phyloP scores from a whole-genome alignment of 495 filamentous ascomycete species.

The Daldinia decipiens region DNA sequence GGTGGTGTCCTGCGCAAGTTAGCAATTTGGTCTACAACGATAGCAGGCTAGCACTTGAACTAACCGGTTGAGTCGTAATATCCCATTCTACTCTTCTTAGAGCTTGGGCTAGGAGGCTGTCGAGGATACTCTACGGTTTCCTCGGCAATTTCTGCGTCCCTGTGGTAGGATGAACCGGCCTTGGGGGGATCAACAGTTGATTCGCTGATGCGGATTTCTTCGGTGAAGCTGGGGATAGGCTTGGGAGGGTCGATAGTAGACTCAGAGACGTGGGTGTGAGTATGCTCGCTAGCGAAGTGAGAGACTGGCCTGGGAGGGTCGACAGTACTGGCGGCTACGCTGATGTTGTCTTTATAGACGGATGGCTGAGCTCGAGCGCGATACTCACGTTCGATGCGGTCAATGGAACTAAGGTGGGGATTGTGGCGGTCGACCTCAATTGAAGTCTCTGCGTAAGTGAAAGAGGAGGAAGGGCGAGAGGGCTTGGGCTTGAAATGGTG shows the following conservation, averaged over 20 bases:
- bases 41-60: conserved; percentile 19
- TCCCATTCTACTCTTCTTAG: conserved; percentile 81
- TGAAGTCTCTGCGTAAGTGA: conserved; percentile 69
- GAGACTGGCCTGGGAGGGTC: conserved; percentile 43
- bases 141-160: conserved; percentile 49
- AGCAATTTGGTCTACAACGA: conserved; percentile 9
- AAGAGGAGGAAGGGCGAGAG: conserved; percentile 61
- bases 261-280: conserved; percentile 45
- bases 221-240: conserved; percentile 35
- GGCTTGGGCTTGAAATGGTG: conserved; percentile 42
- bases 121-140: conserved; percentile 59
- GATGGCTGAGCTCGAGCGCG: conserved; percentile 77
- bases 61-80: conserved; percentile 95
- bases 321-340: conserved; percentile 50
- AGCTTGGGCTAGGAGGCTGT: conserved; percentile 47
- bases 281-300: conserved; percentile 47
- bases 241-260: conserved; percentile 51
- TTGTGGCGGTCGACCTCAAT: conserved; percentile 67
- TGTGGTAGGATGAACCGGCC: conserved; percentile 53
- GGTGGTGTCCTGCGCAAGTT: conserved; percentile 75
- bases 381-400: conserved; percentile 86
- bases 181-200: conserved; percentile 62
- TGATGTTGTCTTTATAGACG: conserved; percentile 51
- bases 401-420: conserved; percentile 68
- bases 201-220: conserved; percentile 55